phyloP scores from a whole-genome alignment of 306 rosid genomes.

The Malus fusca region DNA sequence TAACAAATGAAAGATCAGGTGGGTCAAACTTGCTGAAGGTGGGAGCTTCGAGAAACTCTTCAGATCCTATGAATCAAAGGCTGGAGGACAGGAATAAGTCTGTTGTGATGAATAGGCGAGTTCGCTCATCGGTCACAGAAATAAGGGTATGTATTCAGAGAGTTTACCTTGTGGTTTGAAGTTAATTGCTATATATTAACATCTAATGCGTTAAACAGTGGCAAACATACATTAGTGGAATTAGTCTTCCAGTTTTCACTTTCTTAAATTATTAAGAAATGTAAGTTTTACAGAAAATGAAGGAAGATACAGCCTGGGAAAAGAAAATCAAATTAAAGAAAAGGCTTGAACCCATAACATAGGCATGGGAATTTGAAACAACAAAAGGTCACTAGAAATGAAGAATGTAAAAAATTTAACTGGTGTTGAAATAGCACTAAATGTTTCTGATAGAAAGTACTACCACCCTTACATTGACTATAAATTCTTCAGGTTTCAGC shows the following conservation, averaged over 20 bases:
- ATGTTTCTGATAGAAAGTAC: too few species aligned
- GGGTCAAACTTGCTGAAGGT: constrained; percentile 47
- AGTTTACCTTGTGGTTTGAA: background rate
- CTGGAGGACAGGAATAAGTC: constrained; percentile 54
- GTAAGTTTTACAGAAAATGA: background rate
- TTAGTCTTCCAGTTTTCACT: background rate
- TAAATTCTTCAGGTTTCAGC: background rate
- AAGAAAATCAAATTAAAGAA: constrained; percentile 6
- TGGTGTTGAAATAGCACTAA: background rate
- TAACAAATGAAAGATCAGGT: constrained; percentile 50
- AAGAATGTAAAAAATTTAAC: background rate
- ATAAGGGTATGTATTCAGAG: constrained; percentile 44
- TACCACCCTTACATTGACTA: background rate
- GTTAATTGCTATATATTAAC: background rate
- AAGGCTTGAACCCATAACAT: background rate
- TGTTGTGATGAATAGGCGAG: constrained; percentile 50
- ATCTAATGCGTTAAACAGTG: background rate
- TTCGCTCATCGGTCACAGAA: constrained; percentile 59
- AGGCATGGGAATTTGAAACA: constrained; percentile 1
- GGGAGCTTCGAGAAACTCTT: constrained; percentile 45
- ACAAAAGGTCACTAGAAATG: background rate
- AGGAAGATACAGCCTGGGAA: background rate
- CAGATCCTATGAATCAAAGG: constrained; percentile 51
- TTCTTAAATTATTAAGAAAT: background rate
- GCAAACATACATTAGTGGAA: background rate